A percentile compares a stretch with the other conserved stretches of the same genome.
Conservation (phyloP, 2,329 filamentous ascomycete genomes). For the Phyllosticta paracitricarpa region DNA sequence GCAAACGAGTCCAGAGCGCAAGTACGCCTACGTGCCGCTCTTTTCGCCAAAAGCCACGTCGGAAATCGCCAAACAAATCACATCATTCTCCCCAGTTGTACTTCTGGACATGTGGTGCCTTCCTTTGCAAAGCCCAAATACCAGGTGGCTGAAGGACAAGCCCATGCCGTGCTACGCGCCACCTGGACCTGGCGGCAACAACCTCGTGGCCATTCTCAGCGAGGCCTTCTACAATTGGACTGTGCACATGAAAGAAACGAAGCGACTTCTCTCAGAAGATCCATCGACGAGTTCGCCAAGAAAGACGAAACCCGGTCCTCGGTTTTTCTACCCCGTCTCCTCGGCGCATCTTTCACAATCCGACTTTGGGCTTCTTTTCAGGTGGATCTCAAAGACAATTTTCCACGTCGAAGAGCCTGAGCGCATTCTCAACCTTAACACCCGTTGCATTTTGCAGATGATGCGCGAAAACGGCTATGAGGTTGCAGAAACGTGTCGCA, state of each 20-base stretch:
- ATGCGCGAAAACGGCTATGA: conserved; percentile 37
- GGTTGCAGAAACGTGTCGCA: conserved; percentile 30
- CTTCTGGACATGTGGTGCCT: conserved; percentile 76
- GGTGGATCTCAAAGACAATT: conserved; percentile 47
- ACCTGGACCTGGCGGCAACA: conserved; percentile 39
- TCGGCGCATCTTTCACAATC: conserved; percentile 77
- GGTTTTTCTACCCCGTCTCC: conserved; percentile 62
- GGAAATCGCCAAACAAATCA: conserved; percentile 55
- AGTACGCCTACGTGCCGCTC: conserved; percentile 46
- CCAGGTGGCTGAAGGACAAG: conserved; percentile 56
- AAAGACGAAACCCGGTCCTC: conserved; percentile 39
- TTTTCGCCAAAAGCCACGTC: conserved; percentile 50
- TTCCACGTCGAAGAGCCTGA: conserved; percentile 57
- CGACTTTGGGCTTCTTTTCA: conserved; percentile 76
- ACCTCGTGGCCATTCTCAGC: conserved; percentile 61
- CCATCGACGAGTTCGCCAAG: conserved; percentile 34
- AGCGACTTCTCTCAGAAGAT: conserved; percentile 52
- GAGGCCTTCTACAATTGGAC: conserved; percentile 72
- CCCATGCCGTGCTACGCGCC: conserved; percentile 59
- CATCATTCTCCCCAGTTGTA: conserved; percentile 53
- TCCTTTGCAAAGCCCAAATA: conserved; percentile 54
- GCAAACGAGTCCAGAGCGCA: conserved; percentile 36
- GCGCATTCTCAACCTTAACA: conserved; percentile 72
- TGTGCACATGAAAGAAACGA: conserved; percentile 60
- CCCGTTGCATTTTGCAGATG: conserved; percentile 71